phyloP scores from a whole-genome alignment of 176 grass and related monocot species.

The Oryza nivara region DNA sequence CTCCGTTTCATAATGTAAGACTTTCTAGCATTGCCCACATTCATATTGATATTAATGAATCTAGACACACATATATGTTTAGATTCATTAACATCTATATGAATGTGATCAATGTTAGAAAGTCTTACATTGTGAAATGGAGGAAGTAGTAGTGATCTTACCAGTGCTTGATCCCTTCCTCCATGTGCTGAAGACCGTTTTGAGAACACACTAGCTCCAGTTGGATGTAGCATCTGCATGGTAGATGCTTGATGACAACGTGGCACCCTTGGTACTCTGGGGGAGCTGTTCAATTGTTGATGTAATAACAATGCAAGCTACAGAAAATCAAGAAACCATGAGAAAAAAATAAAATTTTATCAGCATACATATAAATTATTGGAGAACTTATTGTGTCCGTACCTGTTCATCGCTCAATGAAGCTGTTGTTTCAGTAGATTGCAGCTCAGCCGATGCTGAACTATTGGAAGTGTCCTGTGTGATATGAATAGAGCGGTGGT shows the following conservation, averaged over 20 bases:
- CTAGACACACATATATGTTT: too few relatives aligned
- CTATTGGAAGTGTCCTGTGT: constrained; percentile 55
- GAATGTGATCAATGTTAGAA: too few relatives aligned
- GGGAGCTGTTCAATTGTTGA: constrained; percentile 99
- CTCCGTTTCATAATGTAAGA: neutral
- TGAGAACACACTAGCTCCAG: constrained; percentile 70
- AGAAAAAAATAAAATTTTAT: constrained; percentile 35
- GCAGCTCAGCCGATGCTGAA: constrained; percentile 49
- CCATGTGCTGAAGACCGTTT: constrained; percentile 75
- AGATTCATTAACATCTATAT: too few relatives aligned
- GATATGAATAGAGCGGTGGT: constrained; percentile 50
- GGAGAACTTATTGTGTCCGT: constrained; percentile 18
- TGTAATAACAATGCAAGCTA: constrained; percentile 95
- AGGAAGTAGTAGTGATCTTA: constrained; percentile 33
- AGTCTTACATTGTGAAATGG: too few relatives aligned
- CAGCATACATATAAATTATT: constrained; percentile 9
- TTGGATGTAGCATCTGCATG: constrained; percentile 55
- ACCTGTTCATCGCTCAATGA: constrained; percentile 97
- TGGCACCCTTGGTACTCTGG: constrained; percentile 96
- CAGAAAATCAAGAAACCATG: constrained; percentile 35
- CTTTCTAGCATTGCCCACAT: too few relatives aligned
- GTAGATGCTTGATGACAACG: constrained; percentile 74
- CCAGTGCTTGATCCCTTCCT: constrained; percentile 75
- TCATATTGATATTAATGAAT: too few relatives aligned
- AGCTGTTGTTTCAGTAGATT: constrained; percentile 54